Conservation (phyloP, 768 basidiomycete genomes). For the Auriculariales sp. region DNA sequence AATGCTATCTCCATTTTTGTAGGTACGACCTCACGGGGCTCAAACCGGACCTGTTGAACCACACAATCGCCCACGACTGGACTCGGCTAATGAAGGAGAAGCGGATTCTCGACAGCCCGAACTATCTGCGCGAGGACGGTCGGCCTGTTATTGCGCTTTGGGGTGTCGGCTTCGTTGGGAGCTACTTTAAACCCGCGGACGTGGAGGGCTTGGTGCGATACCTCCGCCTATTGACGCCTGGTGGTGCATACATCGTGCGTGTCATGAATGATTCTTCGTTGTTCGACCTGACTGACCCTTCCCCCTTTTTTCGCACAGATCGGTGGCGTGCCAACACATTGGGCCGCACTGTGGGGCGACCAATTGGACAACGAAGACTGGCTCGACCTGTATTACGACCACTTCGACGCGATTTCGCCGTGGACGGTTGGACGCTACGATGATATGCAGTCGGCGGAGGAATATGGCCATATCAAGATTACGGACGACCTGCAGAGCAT, state of each 20-base stretch:
- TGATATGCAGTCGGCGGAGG: constrained; percentile 44
- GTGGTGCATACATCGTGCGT: constrained; percentile 47
- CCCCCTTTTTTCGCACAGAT: constrained; percentile 15
- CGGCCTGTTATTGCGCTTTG: constrained; percentile 61
- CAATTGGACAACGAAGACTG: constrained; percentile 56
- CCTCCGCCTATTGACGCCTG: constrained; percentile 48
- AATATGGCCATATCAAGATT: constrained; percentile 46
- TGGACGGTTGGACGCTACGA: constrained; percentile 70
- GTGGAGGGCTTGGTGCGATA: constrained; percentile 40
- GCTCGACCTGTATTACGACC: constrained; percentile 54
- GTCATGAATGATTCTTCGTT: constrained; percentile 1
- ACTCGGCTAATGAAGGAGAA: constrained; percentile 48
- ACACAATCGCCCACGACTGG: constrained; percentile 60
- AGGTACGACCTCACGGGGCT: constrained; percentile 82
- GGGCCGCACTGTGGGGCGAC: constrained; percentile 59
- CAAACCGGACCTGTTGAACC: constrained; percentile 51
- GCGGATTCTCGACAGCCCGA: constrained; percentile 52
- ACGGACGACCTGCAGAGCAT: constrained; percentile 50
- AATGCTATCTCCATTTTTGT: no score
- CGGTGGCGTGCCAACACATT: constrained; percentile 55
- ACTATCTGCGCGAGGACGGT: constrained; percentile 56
- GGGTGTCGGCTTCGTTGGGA: constrained; percentile 61
- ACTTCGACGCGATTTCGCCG: constrained; percentile 67
- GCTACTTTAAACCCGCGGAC: constrained; percentile 45
- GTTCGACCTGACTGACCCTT: neutral